These are phyloP conservation scores for Rhizophagus prolifer DNA, from an alignment of 192 early-diverging fungal species.

Conservation along the genomic window DNA sequence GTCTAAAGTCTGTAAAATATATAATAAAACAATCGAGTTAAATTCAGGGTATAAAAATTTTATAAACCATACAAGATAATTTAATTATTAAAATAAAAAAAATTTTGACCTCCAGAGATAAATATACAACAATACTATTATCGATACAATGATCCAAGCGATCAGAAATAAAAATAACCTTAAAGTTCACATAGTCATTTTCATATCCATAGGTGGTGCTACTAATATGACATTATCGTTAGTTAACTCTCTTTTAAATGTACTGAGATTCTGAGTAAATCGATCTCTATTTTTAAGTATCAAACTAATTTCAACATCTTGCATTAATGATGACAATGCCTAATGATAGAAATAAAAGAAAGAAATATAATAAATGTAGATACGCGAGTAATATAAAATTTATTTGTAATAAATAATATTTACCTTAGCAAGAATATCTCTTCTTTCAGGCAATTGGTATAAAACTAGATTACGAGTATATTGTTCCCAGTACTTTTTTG, in stretches of 20 bases:
- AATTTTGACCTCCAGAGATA: not conserved
- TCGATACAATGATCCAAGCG: not conserved
- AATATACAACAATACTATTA: not conserved
- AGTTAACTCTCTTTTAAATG: slow-evolving; percentile 49
- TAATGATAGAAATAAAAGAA: slow-evolving; percentile 29
- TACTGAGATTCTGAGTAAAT: slow-evolving; percentile 65
- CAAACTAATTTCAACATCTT: slow-evolving; percentile 56
- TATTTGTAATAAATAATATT: not conserved
- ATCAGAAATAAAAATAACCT: not conserved
- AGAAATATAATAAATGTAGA: not conserved
- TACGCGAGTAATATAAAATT: not conserved
- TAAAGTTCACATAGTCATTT: slow-evolving; percentile 23
- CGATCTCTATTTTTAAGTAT: slow-evolving; percentile 58
- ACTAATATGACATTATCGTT: slow-evolving; percentile 18
- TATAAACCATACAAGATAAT: not conserved
- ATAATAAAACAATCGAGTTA: too few species aligned
- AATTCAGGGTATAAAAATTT: not conserved
- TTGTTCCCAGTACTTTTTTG: not conserved
- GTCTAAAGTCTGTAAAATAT: too few species aligned
- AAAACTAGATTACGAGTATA: slow-evolving; percentile 7
- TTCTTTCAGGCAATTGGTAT: slow-evolving; percentile 40
- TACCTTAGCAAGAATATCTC: slow-evolving; percentile 42
- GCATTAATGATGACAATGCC: slow-evolving; percentile 57
- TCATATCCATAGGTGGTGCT: slow-evolving; percentile 18
- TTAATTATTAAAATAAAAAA: not conserved